Evolutionary conservation across 306 rosid genomes (phyloP).

Genomic region (Acmispon strigosus): DNA sequence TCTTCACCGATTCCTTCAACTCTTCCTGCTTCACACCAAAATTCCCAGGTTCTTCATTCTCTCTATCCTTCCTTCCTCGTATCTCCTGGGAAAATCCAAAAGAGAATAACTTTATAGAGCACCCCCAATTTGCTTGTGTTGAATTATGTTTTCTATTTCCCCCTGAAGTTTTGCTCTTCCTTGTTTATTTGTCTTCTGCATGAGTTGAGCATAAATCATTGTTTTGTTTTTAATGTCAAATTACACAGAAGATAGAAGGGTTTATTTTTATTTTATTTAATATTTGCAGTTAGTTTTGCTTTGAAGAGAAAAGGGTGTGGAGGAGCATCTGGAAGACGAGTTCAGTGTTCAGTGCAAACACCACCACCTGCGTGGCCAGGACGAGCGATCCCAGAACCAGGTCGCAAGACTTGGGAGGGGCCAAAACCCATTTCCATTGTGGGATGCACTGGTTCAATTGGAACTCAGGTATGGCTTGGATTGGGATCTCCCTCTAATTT

Average conservation of each 20-base stretch:
- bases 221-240: not conserved
- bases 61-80: not conserved
- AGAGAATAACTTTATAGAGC: not conserved
- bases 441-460: constrained; percentile 93
- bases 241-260: no score
- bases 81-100: not conserved
- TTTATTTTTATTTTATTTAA: no score
- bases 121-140: not conserved
- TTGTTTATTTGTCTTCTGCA: no score
- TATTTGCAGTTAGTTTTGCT: constrained; percentile 43
- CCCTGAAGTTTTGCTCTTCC: no score
- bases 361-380: constrained; percentile 99
- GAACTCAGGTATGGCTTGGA: constrained; percentile 70
- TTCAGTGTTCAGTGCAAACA: constrained; percentile 54
- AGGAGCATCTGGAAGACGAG: constrained; percentile 29
- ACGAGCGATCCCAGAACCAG: constrained; percentile 56
- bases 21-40: constrained; percentile 46
- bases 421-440: constrained; percentile 88
- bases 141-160: not conserved
- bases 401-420: constrained; percentile 66
- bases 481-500: not conserved
- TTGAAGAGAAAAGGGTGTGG: constrained; percentile 53
- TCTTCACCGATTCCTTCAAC: constrained; percentile 57
- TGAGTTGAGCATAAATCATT: not conserved
- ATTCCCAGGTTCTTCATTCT: constrained; percentile 51